phyloP scores from a whole-genome alignment of 306 rosid species.

The Fragaria vesca region DNA sequence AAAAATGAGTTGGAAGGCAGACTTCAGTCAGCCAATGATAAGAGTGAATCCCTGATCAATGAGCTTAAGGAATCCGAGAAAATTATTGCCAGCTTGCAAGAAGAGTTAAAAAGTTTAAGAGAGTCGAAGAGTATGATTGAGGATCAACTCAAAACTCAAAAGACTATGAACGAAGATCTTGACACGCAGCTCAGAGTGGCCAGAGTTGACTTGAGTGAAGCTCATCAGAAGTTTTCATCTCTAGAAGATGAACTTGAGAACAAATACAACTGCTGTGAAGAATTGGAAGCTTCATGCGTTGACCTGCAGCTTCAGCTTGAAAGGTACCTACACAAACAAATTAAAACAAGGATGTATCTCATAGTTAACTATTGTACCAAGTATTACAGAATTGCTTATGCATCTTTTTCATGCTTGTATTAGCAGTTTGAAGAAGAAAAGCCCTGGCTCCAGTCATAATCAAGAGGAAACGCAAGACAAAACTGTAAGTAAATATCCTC shows the following conservation, averaged over 20 bases:
- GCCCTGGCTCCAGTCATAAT: slow-evolving; percentile 23
- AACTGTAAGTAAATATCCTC: slow-evolving; percentile 54
- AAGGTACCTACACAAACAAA: slow-evolving; percentile 49
- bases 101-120: slow-evolving; percentile 44
- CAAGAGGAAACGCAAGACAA: slow-evolving; percentile 57
- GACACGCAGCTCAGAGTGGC: slow-evolving; percentile 45
- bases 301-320: slow-evolving; percentile 79
- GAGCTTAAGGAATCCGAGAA: slow-evolving; percentile 62
- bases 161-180: slow-evolving; percentile 42
- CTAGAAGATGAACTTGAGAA: slow-evolving; percentile 67
- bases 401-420: slow-evolving; percentile 25
- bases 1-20: slow-evolving; percentile 45
- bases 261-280: slow-evolving; percentile 59
- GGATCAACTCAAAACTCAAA: slow-evolving; percentile 43
- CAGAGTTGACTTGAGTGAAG: slow-evolving; percentile 53
- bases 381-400: neutral
- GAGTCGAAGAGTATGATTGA: slow-evolving; percentile 43
- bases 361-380: neutral
- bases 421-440: slow-evolving; percentile 48
- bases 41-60: slow-evolving; percentile 39
- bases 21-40: slow-evolving; percentile 46
- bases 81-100: slow-evolving; percentile 45
- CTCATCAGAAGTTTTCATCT: slow-evolving; percentile 47
- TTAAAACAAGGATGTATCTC: neutral
- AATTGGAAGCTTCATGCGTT: slow-evolving; percentile 66